Conservation (phyloP, 805 yeast species). For the Yamadazyma nakazawae region DNA sequence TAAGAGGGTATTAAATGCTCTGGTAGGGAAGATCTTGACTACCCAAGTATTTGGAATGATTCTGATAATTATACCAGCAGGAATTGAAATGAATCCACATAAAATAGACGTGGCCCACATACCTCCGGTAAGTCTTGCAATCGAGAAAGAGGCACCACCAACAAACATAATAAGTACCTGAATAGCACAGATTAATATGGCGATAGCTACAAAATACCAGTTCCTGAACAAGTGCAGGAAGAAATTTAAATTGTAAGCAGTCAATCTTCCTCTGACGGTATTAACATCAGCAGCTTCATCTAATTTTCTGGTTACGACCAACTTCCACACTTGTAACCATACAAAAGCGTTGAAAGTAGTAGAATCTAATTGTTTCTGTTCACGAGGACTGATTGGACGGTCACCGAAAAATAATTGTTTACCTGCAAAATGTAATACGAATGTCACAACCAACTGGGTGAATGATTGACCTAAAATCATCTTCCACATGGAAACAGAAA, state of each 20-base stretch:
- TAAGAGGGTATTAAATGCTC: constrained; percentile 39
- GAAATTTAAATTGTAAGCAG: constrained; percentile 69
- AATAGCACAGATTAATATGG: constrained; percentile 70
- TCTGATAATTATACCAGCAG: constrained; percentile 74
- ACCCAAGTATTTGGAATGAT: constrained; percentile 81
- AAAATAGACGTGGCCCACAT: constrained; percentile 89
- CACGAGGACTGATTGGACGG: constrained; percentile 35
- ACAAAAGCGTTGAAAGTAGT: constrained; percentile 95
- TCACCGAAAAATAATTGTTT: constrained; percentile 44
- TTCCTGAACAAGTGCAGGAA: constrained; percentile 80
- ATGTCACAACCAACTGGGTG: constrained; percentile 76
- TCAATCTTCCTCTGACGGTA: constrained; percentile 55
- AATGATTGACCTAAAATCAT: constrained; percentile 89
- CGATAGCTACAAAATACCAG: constrained; percentile 74
- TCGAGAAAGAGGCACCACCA: constrained; percentile 94
- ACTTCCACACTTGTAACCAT: constrained; percentile 95
- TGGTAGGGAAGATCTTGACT: constrained; percentile 60
- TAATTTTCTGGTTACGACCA: constrained; percentile 84
- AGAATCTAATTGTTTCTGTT: constrained; percentile 63
- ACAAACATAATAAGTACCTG: constrained; percentile 92
- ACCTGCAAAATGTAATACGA: constrained; percentile 80
- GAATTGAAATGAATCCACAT: constrained; percentile 78
- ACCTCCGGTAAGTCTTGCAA: constrained; percentile 72
- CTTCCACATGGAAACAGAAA: constrained; percentile 94
- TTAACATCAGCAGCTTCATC: constrained; percentile 79